A percentile compares a stretch with the other conserved stretches of the same genome.
These are phyloP conservation scores for Globisporangium cylindrosporum DNA, from an alignment of 352 stramenopile genomes.

Conservation along the genomic window DNA sequence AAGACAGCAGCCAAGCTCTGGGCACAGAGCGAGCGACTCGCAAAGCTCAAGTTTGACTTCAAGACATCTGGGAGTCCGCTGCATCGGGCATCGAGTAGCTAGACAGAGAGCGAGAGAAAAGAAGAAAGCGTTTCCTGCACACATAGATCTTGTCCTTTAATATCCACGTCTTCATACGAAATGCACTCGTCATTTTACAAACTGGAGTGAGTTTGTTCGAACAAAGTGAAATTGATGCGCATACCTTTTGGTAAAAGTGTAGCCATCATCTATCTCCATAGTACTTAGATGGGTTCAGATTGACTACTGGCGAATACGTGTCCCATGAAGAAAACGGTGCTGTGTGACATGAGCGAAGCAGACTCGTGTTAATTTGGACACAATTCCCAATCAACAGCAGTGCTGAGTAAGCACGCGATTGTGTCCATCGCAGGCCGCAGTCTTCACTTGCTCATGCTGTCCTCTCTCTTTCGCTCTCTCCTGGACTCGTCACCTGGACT, in stretches of 20 bases:
- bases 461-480: too few relatives aligned
- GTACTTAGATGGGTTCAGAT: not conserved
- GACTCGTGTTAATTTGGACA: too few relatives aligned
- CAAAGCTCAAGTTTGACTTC: slow-evolving; percentile 12
- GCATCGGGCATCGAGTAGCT: slow-evolving; percentile 6
- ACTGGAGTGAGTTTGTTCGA: not conserved
- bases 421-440: too few relatives aligned
- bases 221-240: not conserved
- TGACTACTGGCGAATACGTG: not conserved
- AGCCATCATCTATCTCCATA: not conserved
- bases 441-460: too few relatives aligned
- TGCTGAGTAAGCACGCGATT: too few relatives aligned
- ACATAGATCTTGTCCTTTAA: not conserved
- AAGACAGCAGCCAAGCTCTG: slow-evolving; percentile 16
- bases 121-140: not conserved
- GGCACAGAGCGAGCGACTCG: slow-evolving; percentile 18
- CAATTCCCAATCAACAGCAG: too few relatives aligned
- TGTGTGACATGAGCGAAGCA: not conserved
- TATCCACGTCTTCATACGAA: not conserved
- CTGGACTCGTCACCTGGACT: too few relatives aligned
- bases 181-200: not conserved
- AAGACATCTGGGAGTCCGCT: not conserved
- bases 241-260: not conserved
- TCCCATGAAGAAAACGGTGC: not conserved
- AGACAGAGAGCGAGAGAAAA: not conserved